These are phyloP conservation scores for Tetrahymena thermophila DNA, from an alignment of 73 alveolate genomes.

Conservation along the genomic window DNA sequence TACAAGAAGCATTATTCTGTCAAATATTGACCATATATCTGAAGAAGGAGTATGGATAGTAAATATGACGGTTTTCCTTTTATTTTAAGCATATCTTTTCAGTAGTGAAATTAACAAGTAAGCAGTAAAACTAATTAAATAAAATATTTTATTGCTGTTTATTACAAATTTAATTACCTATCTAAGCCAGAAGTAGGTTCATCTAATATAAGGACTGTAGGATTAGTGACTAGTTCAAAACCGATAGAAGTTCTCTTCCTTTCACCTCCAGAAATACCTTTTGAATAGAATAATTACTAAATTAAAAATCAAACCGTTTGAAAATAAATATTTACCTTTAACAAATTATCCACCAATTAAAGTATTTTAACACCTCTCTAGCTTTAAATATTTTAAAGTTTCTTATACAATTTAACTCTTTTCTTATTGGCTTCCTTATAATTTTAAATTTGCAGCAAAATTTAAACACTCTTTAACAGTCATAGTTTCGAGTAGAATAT, in stretches of 20 bases:
- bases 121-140: neutral
- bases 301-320: no score
- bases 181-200: conserved; percentile 30
- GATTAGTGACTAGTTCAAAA: conserved; percentile 38
- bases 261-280: conserved; percentile 7
- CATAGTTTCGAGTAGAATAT: conserved; percentile 30
- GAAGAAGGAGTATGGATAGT: conserved; percentile 33
- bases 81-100: neutral
- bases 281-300: no score
- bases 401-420: conserved; percentile 20
- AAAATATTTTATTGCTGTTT: neutral
- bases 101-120: no score
- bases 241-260: conserved; percentile 47
- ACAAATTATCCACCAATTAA: conserved; percentile 32
- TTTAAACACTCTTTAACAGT: conserved; percentile 19
- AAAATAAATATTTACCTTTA: neutral
- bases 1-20: conserved; percentile 9
- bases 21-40: conserved; percentile 13
- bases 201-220: conserved; percentile 19
- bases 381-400: neutral
- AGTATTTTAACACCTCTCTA: conserved; percentile 19
- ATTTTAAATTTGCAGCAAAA: conserved; percentile 49
- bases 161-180: neutral
- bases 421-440: neutral
- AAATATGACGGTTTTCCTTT: conserved; percentile 13